A percentile compares a stretch with the other conserved stretches of the same genome.
Conservation (phyloP, 2,329 filamentous ascomycete species). For the Huntiella omanensis region DNA sequence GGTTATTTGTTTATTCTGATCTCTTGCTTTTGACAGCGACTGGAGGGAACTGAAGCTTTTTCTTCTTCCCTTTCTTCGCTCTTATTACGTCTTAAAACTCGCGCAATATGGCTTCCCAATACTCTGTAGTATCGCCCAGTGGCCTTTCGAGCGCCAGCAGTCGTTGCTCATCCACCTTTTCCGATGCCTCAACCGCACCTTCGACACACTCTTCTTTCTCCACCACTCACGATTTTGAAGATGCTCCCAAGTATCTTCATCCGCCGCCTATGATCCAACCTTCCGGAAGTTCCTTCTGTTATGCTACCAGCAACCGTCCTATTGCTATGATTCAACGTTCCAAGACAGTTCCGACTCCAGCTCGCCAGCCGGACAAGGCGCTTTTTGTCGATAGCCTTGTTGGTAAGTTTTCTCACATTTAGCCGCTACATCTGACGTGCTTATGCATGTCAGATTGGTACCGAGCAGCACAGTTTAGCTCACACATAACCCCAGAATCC, state of each 20-base stretch:
- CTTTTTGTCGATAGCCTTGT: slow-evolving; percentile 94
- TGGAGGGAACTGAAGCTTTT: slow-evolving; percentile 22
- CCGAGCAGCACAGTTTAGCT: slow-evolving; percentile 4
- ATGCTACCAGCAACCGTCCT: slow-evolving; percentile 24
- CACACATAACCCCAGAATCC: slow-evolving; percentile 46
- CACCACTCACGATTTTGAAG: slow-evolving; percentile 50
- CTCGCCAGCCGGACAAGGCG: slow-evolving; percentile 78
- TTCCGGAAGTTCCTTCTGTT: slow-evolving; percentile 12
- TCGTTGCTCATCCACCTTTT: slow-evolving; percentile 3
- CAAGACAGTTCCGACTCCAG: slow-evolving; percentile 38
- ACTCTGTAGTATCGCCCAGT: too few species aligned
- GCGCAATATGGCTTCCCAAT: not conserved
- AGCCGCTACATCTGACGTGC: slow-evolving; percentile 4
- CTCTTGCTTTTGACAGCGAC: slow-evolving; percentile 30
- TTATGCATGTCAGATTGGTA: slow-evolving; percentile 1
- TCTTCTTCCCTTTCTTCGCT: slow-evolving; percentile 13
- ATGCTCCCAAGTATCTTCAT: slow-evolving; percentile 44
- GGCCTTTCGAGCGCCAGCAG: too few species aligned
- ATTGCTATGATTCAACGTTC: slow-evolving; percentile 39
- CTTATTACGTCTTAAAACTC: slow-evolving; percentile 14
- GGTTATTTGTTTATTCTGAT: slow-evolving; percentile 1
- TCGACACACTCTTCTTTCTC: slow-evolving; percentile 59
- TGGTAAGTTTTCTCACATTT: slow-evolving; percentile 48
- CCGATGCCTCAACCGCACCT: slow-evolving; percentile 23
- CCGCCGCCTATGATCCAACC: slow-evolving; percentile 46